Evolutionary conservation across 257 asterid genomes (phyloP).

Genomic region (Solanum etuberosum): DNA sequence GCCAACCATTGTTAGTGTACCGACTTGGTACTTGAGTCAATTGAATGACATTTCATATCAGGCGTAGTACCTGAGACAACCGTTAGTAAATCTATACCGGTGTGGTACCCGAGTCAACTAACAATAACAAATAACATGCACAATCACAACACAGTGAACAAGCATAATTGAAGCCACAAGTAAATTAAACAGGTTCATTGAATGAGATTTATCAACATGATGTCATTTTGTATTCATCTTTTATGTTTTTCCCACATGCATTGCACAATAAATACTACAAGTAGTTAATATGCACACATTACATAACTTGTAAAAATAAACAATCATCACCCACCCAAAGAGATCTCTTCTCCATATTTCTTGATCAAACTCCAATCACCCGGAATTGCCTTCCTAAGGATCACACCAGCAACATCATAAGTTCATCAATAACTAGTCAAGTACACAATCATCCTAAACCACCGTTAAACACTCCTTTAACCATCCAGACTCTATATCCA

Average conservation of each 20-base stretch:
- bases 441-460: background rate
- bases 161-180: background rate
- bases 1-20: background rate
- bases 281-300: no score
- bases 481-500: background rate
- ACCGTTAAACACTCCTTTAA: background rate
- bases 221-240: background rate
- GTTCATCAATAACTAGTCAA: background rate
- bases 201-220: background rate
- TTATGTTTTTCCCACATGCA: no score
- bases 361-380: background rate
- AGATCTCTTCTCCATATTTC: background rate
- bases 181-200: no score
- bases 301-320: background rate
- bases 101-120: background rate
- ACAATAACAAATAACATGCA: background rate
- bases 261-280: no score
- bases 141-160: background rate
- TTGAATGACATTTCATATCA: background rate
- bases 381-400: background rate
- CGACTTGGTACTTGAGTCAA: background rate
- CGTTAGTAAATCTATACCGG: background rate
- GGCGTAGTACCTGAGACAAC: background rate
- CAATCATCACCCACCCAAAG: background rate
- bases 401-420: background rate